Conservation (phyloP, 805 yeast species). For the Wickerhamiella parazyma region DNA sequence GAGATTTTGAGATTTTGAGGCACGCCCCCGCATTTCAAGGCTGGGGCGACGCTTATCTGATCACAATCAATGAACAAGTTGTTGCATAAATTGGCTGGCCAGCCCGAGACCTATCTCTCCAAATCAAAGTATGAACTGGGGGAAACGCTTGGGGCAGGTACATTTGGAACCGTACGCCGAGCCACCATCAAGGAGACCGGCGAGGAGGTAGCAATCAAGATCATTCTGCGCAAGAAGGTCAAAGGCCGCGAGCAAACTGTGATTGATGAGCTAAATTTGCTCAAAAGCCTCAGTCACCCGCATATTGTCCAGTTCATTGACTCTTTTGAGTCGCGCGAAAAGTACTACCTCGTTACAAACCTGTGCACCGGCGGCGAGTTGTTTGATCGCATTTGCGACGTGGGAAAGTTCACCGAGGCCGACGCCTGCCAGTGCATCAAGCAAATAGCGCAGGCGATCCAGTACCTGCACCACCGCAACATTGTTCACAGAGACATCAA, state of each 20-base stretch:
- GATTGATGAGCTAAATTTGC: slow-evolving; percentile 59
- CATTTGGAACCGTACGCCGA: slow-evolving; percentile 81
- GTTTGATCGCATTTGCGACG: slow-evolving; percentile 68
- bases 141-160: slow-evolving; percentile 83
- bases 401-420: slow-evolving; percentile 76
- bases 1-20: background rate
- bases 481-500: slow-evolving; percentile 90
- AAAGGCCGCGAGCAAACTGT: slow-evolving; percentile 67
- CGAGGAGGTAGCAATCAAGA: slow-evolving; percentile 81
- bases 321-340: slow-evolving; percentile 88
- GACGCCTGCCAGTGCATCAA: slow-evolving; percentile 68
- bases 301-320: slow-evolving; percentile 82
- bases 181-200: slow-evolving; percentile 41
- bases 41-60: background rate
- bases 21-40: background rate
- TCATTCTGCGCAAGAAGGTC: slow-evolving; percentile 71
- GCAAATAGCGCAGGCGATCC: slow-evolving; percentile 66
- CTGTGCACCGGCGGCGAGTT: slow-evolving; percentile 93
- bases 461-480: slow-evolving; percentile 58
- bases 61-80: slow-evolving; percentile 11
- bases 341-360: slow-evolving; percentile 87
- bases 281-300: slow-evolving; percentile 60
- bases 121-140: slow-evolving; percentile 65
- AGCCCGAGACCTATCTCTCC: slow-evolving; percentile 54
- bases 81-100: slow-evolving; percentile 50